Base-by-base conservation (phyloP, 768 basidiomycete genomes). In the Hirschioporus abietinus region DNA sequence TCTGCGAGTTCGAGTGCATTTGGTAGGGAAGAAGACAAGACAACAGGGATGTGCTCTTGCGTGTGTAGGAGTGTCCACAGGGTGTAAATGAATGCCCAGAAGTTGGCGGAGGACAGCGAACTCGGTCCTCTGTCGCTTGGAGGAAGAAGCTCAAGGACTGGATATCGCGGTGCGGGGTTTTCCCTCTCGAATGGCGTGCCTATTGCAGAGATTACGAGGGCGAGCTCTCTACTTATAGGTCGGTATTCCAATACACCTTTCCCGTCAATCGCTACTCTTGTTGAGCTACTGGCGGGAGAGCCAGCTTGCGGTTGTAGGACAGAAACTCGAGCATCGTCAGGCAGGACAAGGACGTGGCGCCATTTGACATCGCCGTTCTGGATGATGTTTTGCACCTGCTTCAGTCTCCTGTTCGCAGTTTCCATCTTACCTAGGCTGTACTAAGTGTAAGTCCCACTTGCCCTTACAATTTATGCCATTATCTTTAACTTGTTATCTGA, bases 1-100 rank as follows among this genome's bases (percentile, higher is more conserved):
- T 66, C 36, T 7, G 68, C 68, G n/a, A 82, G 66, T 24, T 79
- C 79, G 5, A 73, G 64, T 23, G 62, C 63, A 65, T 81, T 80
- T 26, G 63, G 9, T 7, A 36, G 25, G 25, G 24, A 27, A 24
- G 60, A 12, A n/a, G 75, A 71, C 36, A 82, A 67, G 20, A 74
- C 65, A 66, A 81, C 65, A 0, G 83, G 83, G 65, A 83, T 77
- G 57, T 76, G 74, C 60, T 83, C 83, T 59, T 78, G 75, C 8
- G 73, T 72, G 60, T 79, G 76, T 68, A 78, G 71, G 36, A 76
- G 67, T 7, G 77, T 78, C 71, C 80, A 82, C 1, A 84, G 72
- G 12, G 78, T 76, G 66, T 83, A 80, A 18, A 83, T 67, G 42
- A 73, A 70, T 3, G 73, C 77, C 83, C 83, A 84, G 26, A 77